Base-by-base conservation (phyloP, 2,329 filamentous ascomycete species). In the Aureobasidium sp. region DNA sequence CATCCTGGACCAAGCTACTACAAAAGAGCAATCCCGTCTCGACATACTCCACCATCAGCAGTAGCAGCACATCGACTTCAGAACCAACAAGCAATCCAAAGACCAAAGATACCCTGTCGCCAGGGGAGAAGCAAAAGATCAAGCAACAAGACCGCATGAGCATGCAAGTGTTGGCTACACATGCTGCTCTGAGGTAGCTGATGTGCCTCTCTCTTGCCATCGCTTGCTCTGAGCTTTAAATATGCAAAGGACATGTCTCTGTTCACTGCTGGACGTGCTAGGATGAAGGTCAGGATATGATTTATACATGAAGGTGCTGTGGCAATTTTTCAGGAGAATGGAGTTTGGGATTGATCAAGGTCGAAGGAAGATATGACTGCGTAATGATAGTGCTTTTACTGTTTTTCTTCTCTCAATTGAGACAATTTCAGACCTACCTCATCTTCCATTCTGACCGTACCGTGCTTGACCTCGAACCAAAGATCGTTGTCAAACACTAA, bases 71-170 rank as follows among this genome's bases (percentile, higher is more conserved):
- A 25, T 48, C 55, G 1, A 30, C 29, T 9, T 6, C 44, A 16
- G 45, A 34, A 5, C 13, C 34, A 37, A 10, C 39, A 5, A 21
- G 10, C 2, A 27, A 9, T 34, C 6, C 34, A 25, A 27, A 50
- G 30, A 29, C 15, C 8, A 52, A 45, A 34, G 34, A 32, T 27
- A 50, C 41, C 29, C 16, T 55, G 15, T 41, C 29, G 9, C 47
- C 55, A 25, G 57, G 30, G n/a, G 62, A 45, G 21, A 58, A 47
- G 52, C 55, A 60, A 27, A 34, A n/a, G 55, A 41, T 47, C 52
- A 52, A 25, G 45, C 32, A 44, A 45, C 44, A 45, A 41, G 59
- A 41, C 29, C 27, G 42, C 41, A 49, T 37, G 32, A 62, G 53
- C 25, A 57, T 44, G 41, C 42, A 58, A 3, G 15, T 25, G 7